A percentile compares a stretch with the other conserved stretches of the same genome.
phyloP scores from a whole-genome alignment of 164 flowering plant species.

The Vitis riparia region DNA sequence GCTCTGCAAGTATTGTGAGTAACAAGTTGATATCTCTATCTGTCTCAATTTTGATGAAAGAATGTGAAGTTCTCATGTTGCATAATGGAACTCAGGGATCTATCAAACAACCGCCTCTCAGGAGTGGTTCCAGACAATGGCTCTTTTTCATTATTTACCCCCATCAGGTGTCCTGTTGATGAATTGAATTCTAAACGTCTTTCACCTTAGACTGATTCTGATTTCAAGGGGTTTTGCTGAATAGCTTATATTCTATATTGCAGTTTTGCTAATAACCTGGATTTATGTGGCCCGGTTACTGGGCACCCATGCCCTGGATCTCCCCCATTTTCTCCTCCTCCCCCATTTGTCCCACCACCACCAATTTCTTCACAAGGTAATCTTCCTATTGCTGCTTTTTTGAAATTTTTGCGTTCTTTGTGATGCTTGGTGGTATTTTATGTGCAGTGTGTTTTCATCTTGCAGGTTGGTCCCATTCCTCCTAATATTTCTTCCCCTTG shows the following conservation, averaged over 20 bases:
- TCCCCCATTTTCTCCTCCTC: slow-evolving; percentile 98
- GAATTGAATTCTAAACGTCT: background rate
- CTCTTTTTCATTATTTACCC: slow-evolving; percentile 65
- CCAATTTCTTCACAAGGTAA: slow-evolving; percentile 62
- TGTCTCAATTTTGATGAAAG: background rate
- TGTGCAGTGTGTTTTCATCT: background rate
- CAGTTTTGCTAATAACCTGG: slow-evolving; percentile 82
- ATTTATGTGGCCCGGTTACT: slow-evolving; percentile 53
- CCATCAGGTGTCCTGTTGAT: slow-evolving; percentile 49
- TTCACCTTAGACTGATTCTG: background rate
- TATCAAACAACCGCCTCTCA: slow-evolving; percentile 56
- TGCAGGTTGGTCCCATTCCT: background rate
- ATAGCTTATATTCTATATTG: slow-evolving; percentile 12
- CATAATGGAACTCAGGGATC: slow-evolving; percentile 50
- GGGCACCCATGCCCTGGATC: slow-evolving; percentile 74
- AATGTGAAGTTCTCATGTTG: background rate
- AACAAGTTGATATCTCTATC: background rate
- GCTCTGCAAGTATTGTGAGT: slow-evolving; percentile 59
- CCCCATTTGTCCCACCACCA: slow-evolving; percentile 83
- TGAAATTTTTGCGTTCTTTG: background rate
- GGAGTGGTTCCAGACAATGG: slow-evolving; percentile 70
- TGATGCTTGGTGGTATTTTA: background rate
- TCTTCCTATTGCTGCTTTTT: background rate
- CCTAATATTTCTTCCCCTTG: background rate
- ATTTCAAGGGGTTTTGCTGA: background rate